phyloP scores from a whole-genome alignment of 2,329 filamentous ascomycete genomes.

The Epichloe elymi region DNA sequence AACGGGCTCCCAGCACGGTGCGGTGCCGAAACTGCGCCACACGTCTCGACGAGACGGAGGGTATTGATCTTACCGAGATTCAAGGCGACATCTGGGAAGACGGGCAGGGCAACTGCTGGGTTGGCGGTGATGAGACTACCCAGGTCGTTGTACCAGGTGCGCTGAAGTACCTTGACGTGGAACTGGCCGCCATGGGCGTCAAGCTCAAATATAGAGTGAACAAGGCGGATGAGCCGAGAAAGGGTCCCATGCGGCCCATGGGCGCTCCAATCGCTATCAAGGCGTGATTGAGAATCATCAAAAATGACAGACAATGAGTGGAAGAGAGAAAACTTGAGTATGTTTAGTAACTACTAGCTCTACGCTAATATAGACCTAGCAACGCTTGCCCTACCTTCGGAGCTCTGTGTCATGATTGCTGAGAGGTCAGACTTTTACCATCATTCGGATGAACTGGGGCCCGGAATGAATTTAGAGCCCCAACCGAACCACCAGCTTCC shows the following conservation, averaged over 20 bases:
- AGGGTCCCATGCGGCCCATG: conserved; percentile 34
- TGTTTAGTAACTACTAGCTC: too few species aligned
- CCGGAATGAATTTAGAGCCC: background rate
- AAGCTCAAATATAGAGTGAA: conserved; percentile 70
- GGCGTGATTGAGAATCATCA: background rate
- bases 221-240: conserved; percentile 50
- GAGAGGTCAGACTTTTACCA: too few species aligned
- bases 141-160: conserved; percentile 88
- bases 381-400: too few species aligned
- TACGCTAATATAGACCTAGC: too few species aligned
- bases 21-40: conserved; percentile 69
- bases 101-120: conserved; percentile 68
- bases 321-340: background rate
- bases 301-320: background rate
- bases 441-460: background rate
- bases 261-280: conserved; percentile 8
- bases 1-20: conserved; percentile 54
- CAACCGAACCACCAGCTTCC: background rate
- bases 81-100: conserved; percentile 85
- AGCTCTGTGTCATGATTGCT: too few species aligned
- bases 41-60: conserved; percentile 43
- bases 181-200: conserved; percentile 91
- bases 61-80: conserved; percentile 39
- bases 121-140: conserved; percentile 82
- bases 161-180: conserved; percentile 84